These are phyloP conservation scores for Candida pseudoviswanathii DNA, from an alignment of 1,139 yeast species.

Conservation along the genomic window DNA sequence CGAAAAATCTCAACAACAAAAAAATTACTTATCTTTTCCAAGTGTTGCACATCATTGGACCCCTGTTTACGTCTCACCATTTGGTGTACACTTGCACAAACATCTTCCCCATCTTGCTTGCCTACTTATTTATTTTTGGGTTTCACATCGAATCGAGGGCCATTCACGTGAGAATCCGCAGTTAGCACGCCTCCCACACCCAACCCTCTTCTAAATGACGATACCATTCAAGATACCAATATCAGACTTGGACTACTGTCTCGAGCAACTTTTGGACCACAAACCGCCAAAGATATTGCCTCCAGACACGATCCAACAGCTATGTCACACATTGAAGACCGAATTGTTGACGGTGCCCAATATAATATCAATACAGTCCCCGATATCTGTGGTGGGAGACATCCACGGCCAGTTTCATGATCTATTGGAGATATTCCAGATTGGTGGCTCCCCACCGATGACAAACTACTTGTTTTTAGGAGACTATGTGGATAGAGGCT, in stretches of 20 bases:
- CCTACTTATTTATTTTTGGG: not conserved
- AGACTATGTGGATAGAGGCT: constrained; percentile 89
- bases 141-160: not conserved
- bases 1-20: not conserved
- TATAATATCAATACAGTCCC: constrained; percentile 79
- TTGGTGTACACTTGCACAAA: not conserved
- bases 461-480: constrained; percentile 92
- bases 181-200: too few relatives aligned
- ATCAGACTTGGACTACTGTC: constrained; percentile 47
- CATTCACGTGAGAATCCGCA: not conserved
- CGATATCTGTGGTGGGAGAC: constrained; percentile 97
- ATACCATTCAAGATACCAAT: constrained; percentile 35
- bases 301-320: constrained; percentile 41
- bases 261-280: constrained; percentile 44
- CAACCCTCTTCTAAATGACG: constrained; percentile 27
- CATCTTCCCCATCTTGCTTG: not conserved
- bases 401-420: constrained; percentile 98
- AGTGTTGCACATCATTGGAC: not conserved
- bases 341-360: constrained; percentile 52
- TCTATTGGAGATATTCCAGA: constrained; percentile 82
- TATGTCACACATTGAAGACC: constrained; percentile 46
- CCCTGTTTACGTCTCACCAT: not conserved
- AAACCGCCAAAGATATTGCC: constrained; percentile 50
- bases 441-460: constrained; percentile 92
- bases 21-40: not conserved